Evolutionary conservation across 306 rosid genomes (phyloP).

Genomic region (Comarum palustre): DNA sequence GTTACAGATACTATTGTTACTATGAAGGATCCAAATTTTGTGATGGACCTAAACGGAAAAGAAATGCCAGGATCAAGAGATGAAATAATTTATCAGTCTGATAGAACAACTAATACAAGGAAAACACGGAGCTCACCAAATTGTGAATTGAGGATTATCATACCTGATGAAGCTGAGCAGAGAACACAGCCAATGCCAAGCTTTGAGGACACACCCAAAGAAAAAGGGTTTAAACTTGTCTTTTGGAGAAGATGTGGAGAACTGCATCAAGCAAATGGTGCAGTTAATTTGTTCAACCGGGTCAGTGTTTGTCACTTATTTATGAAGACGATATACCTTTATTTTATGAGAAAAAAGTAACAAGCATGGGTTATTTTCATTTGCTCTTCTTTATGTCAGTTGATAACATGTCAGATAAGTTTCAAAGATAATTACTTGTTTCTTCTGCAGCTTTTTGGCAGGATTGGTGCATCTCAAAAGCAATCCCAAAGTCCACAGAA

Average conservation of each 20-base stretch:
- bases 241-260: conserved; percentile 64
- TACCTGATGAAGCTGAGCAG: conserved; percentile 61
- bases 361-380: neutral
- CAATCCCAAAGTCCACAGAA: conserved; percentile 55
- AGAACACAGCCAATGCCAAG: conserved; percentile 27
- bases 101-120: conserved; percentile 58
- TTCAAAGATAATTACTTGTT: conserved; percentile 1
- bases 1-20: conserved; percentile 38
- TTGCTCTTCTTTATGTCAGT: neutral
- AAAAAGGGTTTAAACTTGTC: conserved; percentile 56
- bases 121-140: conserved; percentile 60
- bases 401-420: conserved; percentile 3
- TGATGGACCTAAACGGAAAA: conserved; percentile 49
- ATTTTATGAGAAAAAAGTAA: neutral
- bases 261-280: conserved; percentile 50
- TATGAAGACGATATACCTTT: neutral
- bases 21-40: conserved; percentile 32
- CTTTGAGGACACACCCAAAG: conserved; percentile 72
- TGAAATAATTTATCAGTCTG: conserved; percentile 61
- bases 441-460: conserved; percentile 49
- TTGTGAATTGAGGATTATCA: conserved; percentile 55
- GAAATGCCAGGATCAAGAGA: conserved; percentile 46
- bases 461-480: conserved; percentile 44
- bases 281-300: conserved; percentile 59
- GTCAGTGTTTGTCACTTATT: conserved; percentile 38